These are phyloP conservation scores for Rubus idaeus DNA, from an alignment of 306 rosid genomes.

Conservation along the genomic window DNA sequence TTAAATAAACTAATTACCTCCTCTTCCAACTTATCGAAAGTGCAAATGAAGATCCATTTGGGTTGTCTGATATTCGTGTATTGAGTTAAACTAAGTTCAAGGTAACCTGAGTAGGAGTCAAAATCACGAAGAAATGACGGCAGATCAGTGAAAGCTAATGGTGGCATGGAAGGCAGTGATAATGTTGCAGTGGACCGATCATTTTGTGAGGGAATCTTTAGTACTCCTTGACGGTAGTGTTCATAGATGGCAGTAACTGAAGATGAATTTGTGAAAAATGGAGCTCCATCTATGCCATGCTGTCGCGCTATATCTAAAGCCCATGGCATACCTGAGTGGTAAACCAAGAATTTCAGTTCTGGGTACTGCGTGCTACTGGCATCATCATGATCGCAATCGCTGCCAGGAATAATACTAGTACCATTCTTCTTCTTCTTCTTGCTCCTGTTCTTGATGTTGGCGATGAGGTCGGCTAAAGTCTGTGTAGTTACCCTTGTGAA, in stretches of 20 bases:
- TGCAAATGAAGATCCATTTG: slow-evolving; percentile 22
- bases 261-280: slow-evolving; percentile 36
- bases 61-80: neutral
- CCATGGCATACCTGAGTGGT: slow-evolving; percentile 27
- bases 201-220: slow-evolving; percentile 15
- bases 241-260: slow-evolving; percentile 26
- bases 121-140: slow-evolving; percentile 22
- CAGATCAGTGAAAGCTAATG: slow-evolving; percentile 19
- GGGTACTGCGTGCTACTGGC: neutral
- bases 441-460: neutral
- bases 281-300: slow-evolving; percentile 9
- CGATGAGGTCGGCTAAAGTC: neutral
- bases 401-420: no score
- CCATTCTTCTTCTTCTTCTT: neutral
- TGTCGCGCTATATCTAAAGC: slow-evolving; percentile 19
- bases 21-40: slow-evolving; percentile 9
- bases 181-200: neutral
- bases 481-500: neutral
- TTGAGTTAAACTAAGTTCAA: neutral
- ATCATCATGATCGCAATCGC: no score
- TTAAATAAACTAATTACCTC: neutral
- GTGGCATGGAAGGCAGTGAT: slow-evolving; percentile 12
- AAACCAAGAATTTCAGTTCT: slow-evolving; percentile 21
- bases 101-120: neutral
- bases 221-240: neutral